A percentile compares a stretch with the other conserved stretches of the same genome.
These are phyloP conservation scores for Fulvia fulva DNA, from an alignment of 2,329 filamentous ascomycete genomes.

Conservation along the genomic window DNA sequence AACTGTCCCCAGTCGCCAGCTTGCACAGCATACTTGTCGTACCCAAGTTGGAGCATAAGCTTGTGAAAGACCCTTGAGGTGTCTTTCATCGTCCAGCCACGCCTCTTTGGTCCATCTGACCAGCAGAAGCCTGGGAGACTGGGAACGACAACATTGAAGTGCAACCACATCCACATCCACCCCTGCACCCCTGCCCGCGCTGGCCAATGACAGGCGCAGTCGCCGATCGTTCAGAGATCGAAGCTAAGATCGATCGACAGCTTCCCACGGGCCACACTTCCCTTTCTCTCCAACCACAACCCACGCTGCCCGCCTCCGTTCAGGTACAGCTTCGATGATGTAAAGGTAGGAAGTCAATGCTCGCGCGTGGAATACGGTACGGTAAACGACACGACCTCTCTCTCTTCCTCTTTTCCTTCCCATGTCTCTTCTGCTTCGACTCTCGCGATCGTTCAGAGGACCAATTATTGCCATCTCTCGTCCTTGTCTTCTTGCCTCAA, in stretches of 20 bases:
- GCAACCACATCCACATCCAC: conserved; percentile 31
- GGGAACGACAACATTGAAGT: conserved; percentile 58
- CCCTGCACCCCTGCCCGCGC: conserved; percentile 6
- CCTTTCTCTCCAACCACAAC: neutral
- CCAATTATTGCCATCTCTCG: neutral
- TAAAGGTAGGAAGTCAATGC: neutral
- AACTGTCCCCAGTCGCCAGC: conserved; percentile 43
- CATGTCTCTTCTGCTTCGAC: neutral
- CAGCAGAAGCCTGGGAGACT: conserved; percentile 56
- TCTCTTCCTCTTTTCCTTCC: neutral
- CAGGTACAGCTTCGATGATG: neutral
- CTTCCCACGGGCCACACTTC: neutral
- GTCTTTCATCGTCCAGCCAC: conserved; percentile 37
- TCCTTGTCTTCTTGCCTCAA: neutral
- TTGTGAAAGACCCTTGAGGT: conserved; percentile 37
- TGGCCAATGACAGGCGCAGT: conserved; percentile 1
- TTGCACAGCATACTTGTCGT: conserved; percentile 38
- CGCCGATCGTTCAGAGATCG: neutral
- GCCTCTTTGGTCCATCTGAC: conserved; percentile 32
- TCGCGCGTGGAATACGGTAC: neutral
- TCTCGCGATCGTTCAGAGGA: neutral
- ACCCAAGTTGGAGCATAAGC: conserved; percentile 41
- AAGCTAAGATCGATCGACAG: neutral
- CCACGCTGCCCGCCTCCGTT: neutral
- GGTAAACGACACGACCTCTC: too few species aligned